Percentiles rank a stretch among this genome's conserved stretches.
Evolutionary conservation across 129 eudicot genomes (phyloP).

Genomic region (Heracleum sosnowskyi): DNA sequence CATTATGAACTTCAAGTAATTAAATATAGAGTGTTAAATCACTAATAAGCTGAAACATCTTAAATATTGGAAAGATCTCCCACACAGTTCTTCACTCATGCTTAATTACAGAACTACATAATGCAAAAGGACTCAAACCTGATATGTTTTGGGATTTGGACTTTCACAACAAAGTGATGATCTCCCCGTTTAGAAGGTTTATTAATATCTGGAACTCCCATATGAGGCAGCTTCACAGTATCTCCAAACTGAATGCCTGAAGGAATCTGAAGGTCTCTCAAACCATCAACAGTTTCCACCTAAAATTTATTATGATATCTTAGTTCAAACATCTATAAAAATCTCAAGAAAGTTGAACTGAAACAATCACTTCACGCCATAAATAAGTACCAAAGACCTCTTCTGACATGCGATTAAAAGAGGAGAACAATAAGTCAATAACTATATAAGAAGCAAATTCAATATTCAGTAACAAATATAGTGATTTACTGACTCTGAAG

Average conservation of each 20-base stretch:
- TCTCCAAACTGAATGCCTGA: slow-evolving; percentile 82
- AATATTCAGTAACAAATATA: neutral
- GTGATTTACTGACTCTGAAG: neutral
- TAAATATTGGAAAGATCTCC: neutral
- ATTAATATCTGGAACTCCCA: slow-evolving; percentile 86
- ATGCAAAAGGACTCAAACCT: slow-evolving; percentile 35
- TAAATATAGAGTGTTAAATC: neutral
- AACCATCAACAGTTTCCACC: slow-evolving; percentile 91
- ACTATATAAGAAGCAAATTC: neutral
- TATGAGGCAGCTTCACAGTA: slow-evolving; percentile 44
- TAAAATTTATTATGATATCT: slow-evolving; percentile 13
- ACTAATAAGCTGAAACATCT: neutral
- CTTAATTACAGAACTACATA: neutral
- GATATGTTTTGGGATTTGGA: slow-evolving; percentile 61
- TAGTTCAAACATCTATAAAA: neutral
- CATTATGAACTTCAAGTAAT: neutral
- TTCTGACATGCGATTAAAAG: neutral
- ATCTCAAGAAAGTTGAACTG: neutral
- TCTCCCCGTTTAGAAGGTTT: slow-evolving; percentile 70
- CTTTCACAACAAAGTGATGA: slow-evolving; percentile 68
- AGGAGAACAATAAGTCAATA: neutral
- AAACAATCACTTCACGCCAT: neutral
- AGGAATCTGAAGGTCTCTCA: slow-evolving; percentile 70
- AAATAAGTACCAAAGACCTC: neutral
- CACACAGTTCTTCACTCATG: neutral